Evolutionary conservation across 345 rosid species (phyloP).

Genomic region (Bretschneidera sinensis): DNA sequence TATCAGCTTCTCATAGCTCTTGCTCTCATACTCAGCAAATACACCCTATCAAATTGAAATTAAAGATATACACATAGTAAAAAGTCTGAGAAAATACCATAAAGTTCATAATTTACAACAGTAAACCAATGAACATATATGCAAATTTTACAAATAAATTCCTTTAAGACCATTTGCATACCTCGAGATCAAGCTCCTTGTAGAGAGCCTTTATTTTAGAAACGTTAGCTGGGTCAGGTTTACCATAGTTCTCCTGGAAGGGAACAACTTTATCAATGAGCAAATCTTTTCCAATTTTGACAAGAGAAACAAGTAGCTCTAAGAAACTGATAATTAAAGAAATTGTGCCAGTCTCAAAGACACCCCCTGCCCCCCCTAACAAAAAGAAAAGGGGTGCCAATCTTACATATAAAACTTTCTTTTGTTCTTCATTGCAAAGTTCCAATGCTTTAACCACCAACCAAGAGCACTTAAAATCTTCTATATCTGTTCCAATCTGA

Average conservation of each 20-base stretch:
- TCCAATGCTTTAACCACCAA: slow-evolving; percentile 76
- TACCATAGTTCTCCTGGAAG: slow-evolving; percentile 75
- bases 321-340: not conserved
- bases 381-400: not conserved
- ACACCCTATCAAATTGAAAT: slow-evolving; percentile 37
- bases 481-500: slow-evolving; percentile 85
- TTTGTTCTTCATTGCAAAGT: slow-evolving; percentile 57
- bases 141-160: not conserved
- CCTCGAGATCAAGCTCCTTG: slow-evolving; percentile 69
- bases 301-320: not conserved
- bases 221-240: slow-evolving; percentile 52
- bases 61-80: not conserved
- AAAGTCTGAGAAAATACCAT: not conserved
- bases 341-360: too few species aligned
- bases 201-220: slow-evolving; percentile 67
- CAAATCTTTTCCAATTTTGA: not conserved
- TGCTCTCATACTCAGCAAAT: slow-evolving; percentile 67
- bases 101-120: not conserved
- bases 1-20: slow-evolving; percentile 61
- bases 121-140: not conserved
- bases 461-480: slow-evolving; percentile 91
- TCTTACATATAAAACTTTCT: slow-evolving; percentile 52
- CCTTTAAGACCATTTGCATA: slow-evolving; percentile 6
- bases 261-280: slow-evolving; percentile 2
- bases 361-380: too few species aligned